A percentile compares a stretch with the other conserved stretches of the same genome.
These are phyloP conservation scores for Phytopythium montanum DNA, from an alignment of 352 stramenopile genomes.

Conservation along the genomic window DNA sequence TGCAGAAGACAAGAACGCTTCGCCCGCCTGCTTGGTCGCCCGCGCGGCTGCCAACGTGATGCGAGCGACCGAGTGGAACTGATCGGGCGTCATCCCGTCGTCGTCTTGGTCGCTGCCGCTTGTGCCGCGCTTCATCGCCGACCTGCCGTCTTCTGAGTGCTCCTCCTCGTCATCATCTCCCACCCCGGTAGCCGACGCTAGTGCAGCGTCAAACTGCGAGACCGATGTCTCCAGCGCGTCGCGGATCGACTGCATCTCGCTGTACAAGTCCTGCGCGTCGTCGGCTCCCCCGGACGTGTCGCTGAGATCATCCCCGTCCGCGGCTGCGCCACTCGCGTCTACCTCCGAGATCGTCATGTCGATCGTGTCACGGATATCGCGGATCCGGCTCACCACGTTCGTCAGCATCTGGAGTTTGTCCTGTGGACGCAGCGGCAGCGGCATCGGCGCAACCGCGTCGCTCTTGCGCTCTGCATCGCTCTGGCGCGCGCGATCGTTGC, in stretches of 20 bases:
- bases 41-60: constrained; percentile 64
- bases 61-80: constrained; percentile 53
- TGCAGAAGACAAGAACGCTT: constrained; percentile 53
- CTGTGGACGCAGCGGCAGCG: constrained; percentile 21
- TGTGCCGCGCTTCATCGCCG: neutral
- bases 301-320: constrained; percentile 20
- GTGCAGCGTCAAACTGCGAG: constrained; percentile 41
- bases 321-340: constrained; percentile 9
- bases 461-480: constrained; percentile 11
- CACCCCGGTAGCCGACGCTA: constrained; percentile 37
- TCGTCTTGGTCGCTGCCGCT: constrained; percentile 14
- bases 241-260: constrained; percentile 49
- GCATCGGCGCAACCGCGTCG: constrained; percentile 10
- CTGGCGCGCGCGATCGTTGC: constrained; percentile 12
- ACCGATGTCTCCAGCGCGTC: constrained; percentile 49
- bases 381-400: constrained; percentile 61
- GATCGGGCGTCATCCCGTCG: constrained; percentile 34
- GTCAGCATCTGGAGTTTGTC: constrained; percentile 54
- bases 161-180: neutral
- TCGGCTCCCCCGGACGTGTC: constrained; percentile 31
- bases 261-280: constrained; percentile 24
- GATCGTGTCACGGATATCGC: constrained; percentile 62
- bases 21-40: constrained; percentile 47
- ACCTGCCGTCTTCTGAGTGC: neutral
- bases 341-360: constrained; percentile 61